Evolutionary conservation across 73 alveolate genomes (phyloP).

Genomic region (Effrenium voratum): DNA sequence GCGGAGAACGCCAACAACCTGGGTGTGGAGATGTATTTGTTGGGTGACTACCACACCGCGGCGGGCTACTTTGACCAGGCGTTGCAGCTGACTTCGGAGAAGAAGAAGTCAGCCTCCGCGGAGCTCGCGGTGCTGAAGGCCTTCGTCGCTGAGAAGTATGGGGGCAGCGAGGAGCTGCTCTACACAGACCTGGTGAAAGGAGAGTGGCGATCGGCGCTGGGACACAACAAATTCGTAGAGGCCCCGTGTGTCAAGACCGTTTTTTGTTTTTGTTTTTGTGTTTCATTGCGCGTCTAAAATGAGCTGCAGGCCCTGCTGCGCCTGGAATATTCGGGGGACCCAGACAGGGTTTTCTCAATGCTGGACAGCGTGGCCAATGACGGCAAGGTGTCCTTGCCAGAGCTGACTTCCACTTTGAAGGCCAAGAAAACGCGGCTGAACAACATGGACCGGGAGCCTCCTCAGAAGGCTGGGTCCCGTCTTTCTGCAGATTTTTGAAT

Average conservation of each 20-base stretch:
- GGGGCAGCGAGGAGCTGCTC: conserved; percentile 64
- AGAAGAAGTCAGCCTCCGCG: conserved; percentile 49
- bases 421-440: conserved; percentile 42
- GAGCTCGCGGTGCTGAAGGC: conserved; percentile 81
- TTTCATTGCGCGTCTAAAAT: too few species aligned
- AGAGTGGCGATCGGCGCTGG: conserved; percentile 83
- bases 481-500: too few species aligned
- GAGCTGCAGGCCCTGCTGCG: too few species aligned
- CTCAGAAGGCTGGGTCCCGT: too few species aligned
- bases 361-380: conserved; percentile 83
- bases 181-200: conserved; percentile 72
- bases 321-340: conserved; percentile 55
- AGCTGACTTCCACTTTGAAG: conserved; percentile 52
- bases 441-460: conserved; percentile 61
- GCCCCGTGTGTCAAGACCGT: too few species aligned
- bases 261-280: too few species aligned
- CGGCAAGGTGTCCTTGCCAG: conserved; percentile 73
- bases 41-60: conserved; percentile 57
- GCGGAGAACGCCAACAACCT: conserved; percentile 73
- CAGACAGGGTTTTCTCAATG: conserved; percentile 47
- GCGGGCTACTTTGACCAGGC: conserved; percentile 57
- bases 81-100: conserved; percentile 49
- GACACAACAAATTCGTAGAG: conserved; percentile 68
- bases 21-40: conserved; percentile 65
- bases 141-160: conserved; percentile 22